Percentiles rank a stretch among this genome's conserved stretches.
Conservation (phyloP, 2,329 filamentous ascomycete species). For the Scolecobasidium constrictum region DNA sequence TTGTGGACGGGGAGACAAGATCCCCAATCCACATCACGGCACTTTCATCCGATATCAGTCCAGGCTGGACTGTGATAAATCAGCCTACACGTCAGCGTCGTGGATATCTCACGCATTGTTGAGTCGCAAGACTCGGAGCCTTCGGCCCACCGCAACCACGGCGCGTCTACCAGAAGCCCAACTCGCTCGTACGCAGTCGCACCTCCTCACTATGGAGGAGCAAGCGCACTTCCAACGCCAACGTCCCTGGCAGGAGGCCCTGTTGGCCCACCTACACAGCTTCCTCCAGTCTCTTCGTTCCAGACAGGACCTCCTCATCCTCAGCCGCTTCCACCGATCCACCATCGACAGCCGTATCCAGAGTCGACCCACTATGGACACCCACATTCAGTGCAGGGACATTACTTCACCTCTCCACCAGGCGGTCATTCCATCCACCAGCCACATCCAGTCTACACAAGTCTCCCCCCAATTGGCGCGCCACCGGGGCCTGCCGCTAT, state of each 20-base stretch:
- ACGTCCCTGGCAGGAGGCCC: slow-evolving; percentile 5
- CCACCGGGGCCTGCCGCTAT: background rate
- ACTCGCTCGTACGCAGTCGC: slow-evolving; percentile 4
- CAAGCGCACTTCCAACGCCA: slow-evolving; percentile 13
- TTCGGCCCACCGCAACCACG: slow-evolving; percentile 34
- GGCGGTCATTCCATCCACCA: background rate
- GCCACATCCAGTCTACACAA: slow-evolving; percentile 17
- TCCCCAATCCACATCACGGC: background rate
- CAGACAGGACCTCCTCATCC: slow-evolving; percentile 14
- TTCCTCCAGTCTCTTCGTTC: slow-evolving; percentile 14
- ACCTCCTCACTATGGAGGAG: background rate
- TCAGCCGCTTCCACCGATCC: slow-evolving; percentile 26
- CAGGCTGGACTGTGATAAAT: slow-evolving; percentile 30
- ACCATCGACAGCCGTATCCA: slow-evolving; percentile 19
- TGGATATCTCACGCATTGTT: slow-evolving; percentile 91
- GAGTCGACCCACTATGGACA: slow-evolving; percentile 21
- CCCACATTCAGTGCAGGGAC: slow-evolving; percentile 1
- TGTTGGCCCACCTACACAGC: slow-evolving; percentile 5
- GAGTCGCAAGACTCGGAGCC: slow-evolving; percentile 67
- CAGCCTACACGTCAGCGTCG: slow-evolving; percentile 49
- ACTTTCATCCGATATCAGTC: slow-evolving; percentile 15
- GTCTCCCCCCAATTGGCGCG: background rate
- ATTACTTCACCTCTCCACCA: slow-evolving; percentile 3
- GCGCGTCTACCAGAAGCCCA: slow-evolving; percentile 20
- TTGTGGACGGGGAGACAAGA: background rate